Percentiles rank a stretch among this genome's conserved stretches.
These are phyloP conservation scores for Candida vaughaniae DNA, from an alignment of 805 yeast genomes.

Conservation along the genomic window DNA sequence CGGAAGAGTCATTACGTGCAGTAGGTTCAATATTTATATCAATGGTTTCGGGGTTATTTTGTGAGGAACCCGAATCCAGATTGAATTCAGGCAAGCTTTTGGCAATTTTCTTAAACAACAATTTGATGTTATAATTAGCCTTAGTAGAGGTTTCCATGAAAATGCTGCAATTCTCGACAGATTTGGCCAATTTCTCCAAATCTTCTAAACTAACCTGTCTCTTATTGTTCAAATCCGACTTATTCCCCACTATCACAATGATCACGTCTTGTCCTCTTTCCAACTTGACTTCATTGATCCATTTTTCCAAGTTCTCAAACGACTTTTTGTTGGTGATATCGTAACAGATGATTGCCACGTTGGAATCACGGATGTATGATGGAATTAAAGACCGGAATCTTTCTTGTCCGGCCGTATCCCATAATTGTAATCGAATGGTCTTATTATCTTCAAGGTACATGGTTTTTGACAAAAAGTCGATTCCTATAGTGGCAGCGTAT, in stretches of 20 bases:
- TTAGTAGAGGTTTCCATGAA: conserved; percentile 94
- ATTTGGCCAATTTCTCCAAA: conserved; percentile 72
- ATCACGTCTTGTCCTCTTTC: conserved; percentile 92
- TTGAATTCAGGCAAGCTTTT: conserved; percentile 80
- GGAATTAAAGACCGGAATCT: conserved; percentile 93
- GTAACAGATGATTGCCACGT: conserved; percentile 96
- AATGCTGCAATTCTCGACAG: conserved; percentile 68
- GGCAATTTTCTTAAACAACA: conserved; percentile 86
- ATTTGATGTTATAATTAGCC: conserved; percentile 91
- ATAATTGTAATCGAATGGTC: conserved; percentile 88
- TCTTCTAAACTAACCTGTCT: conserved; percentile 83
- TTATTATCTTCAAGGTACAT: conserved; percentile 91
- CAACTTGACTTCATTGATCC: conserved; percentile 93
- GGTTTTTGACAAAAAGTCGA: conserved; percentile 90
- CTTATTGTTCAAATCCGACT: conserved; percentile 75
- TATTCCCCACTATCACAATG: conserved; percentile 89
- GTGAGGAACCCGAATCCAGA: conserved; percentile 7
- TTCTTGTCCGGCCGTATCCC: conserved; percentile 99
- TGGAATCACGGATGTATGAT: conserved; percentile 90
- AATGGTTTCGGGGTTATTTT: conserved; percentile 33
- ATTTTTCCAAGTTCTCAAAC: conserved; percentile 78
- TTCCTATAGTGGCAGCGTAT: conserved; percentile 95
- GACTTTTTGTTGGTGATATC: conserved; percentile 87
- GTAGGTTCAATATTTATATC: conserved; percentile 36
- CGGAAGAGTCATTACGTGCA: not conserved